phyloP scores from a whole-genome alignment of 2,329 filamentous ascomycete species.

The Claviceps citrina region DNA sequence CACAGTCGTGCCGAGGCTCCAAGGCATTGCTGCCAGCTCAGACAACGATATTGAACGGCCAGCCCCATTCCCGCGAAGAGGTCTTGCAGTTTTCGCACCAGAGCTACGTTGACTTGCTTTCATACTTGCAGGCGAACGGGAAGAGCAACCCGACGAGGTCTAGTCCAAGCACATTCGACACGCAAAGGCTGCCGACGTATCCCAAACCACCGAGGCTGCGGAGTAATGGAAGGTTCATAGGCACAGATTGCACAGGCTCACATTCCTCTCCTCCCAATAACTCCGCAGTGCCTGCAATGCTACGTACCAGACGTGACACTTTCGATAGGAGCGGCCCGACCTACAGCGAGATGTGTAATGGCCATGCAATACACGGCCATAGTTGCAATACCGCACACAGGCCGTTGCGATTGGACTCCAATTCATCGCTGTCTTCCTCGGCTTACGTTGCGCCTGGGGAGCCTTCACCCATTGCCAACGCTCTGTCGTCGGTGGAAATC shows the following conservation, averaged over 20 bases:
- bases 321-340: conserved; percentile 1
- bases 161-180: conserved; percentile 21
- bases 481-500: conserved; percentile 53
- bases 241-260: background rate
- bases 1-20: background rate
- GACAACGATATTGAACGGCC: background rate
- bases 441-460: background rate
- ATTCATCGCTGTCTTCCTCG: conserved; percentile 5
- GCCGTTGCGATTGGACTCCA: background rate
- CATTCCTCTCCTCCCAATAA: background rate
- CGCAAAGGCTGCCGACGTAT: conserved; percentile 37
- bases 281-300: background rate
- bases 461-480: conserved; percentile 33
- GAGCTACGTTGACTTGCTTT: conserved; percentile 55
- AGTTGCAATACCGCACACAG: background rate
- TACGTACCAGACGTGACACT: background rate
- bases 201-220: conserved; percentile 30
- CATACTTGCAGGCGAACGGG: conserved; percentile 46
- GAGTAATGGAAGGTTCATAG: conserved; percentile 9
- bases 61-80: conserved; percentile 44
- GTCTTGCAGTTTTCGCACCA: conserved; percentile 54
- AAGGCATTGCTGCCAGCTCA: background rate
- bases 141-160: conserved; percentile 28
- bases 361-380: background rate
- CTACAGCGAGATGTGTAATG: conserved; percentile 1